Percentiles rank a stretch among this genome's conserved stretches.
phyloP scores from a whole-genome alignment of 495 filamentous ascomycete genomes.

The Podospora bellae-mahoneyi region DNA sequence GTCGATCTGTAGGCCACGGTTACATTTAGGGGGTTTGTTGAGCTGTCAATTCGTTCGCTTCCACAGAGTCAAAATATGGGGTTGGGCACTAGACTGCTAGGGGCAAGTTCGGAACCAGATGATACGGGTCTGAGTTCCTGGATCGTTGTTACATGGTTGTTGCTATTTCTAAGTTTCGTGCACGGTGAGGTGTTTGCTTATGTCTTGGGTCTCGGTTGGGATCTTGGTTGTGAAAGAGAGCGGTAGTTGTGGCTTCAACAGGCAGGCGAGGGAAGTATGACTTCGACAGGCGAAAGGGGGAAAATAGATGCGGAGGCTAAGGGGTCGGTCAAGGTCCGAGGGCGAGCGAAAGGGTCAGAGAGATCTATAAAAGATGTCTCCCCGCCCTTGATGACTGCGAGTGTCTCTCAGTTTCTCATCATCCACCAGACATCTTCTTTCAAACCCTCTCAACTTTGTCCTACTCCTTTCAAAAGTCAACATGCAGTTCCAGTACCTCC shows the following conservation, averaged over 20 bases:
- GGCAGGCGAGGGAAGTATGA: neutral
- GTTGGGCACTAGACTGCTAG: neutral
- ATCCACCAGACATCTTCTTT: neutral
- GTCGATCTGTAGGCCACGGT: slow-evolving; percentile 1
- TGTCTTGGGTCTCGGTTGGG: neutral
- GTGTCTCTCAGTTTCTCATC: neutral
- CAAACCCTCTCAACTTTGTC: neutral
- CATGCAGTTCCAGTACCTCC: neutral
- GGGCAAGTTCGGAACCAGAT: neutral
- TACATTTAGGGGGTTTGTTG: neutral
- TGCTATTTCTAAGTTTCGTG: neutral
- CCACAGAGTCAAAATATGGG: neutral
- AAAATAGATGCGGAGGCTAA: neutral
- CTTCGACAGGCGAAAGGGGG: neutral
- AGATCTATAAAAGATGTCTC: neutral
- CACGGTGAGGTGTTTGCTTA: neutral
- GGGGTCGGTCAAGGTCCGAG: neutral
- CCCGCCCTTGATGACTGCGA: neutral
- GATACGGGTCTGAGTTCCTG: neutral
- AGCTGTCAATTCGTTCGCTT: slow-evolving; percentile 6
- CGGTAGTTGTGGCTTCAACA: neutral
- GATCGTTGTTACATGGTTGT: neutral
- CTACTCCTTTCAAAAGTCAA: neutral
- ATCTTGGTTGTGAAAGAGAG: neutral
- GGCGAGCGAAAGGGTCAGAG: neutral